phyloP scores from a whole-genome alignment of 2,329 filamentous ascomycete species.

The Phyllosticta citriasiana region DNA sequence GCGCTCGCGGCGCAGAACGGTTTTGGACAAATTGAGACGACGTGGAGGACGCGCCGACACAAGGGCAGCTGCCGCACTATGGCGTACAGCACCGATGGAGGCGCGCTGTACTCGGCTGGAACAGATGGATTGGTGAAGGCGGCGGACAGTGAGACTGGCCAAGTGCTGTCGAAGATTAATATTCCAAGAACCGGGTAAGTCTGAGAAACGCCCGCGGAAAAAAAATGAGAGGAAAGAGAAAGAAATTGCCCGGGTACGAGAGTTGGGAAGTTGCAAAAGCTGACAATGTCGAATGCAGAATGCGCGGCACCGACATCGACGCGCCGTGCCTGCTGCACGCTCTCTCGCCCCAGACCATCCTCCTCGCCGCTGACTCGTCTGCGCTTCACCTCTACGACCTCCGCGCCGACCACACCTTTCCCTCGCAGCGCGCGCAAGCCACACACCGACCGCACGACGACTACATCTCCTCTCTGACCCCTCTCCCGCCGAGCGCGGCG shows the following conservation, averaged over 20 bases:
- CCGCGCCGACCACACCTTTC: constrained; percentile 44
- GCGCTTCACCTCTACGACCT: constrained; percentile 83
- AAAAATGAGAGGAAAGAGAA: constrained; percentile 8
- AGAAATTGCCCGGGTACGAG: background rate
- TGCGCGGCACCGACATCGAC: constrained; percentile 43
- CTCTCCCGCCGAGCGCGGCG: constrained; percentile 66
- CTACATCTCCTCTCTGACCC: constrained; percentile 80
- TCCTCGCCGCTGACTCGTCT: constrained; percentile 84
- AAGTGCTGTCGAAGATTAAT: constrained; percentile 71
- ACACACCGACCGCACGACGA: constrained; percentile 83
- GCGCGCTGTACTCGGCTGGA: constrained; percentile 51
- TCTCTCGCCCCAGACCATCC: constrained; percentile 76
- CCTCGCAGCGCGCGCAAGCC: constrained; percentile 55
- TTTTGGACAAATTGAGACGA: constrained; percentile 65
- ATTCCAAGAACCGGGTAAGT: constrained; percentile 48
- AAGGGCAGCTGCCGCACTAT: constrained; percentile 87
- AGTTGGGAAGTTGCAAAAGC: background rate
- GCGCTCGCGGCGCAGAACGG: constrained; percentile 44
- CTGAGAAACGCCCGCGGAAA: background rate
- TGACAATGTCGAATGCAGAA: background rate
- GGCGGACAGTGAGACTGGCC: constrained; percentile 47
- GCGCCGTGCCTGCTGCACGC: constrained; percentile 72
- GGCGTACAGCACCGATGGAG: constrained; percentile 68
- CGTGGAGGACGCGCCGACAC: constrained; percentile 82
- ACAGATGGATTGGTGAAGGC: constrained; percentile 55